Evolutionary conservation across 139 green algal species (phyloP).

Genomic region (Deuterostichococcus epilithicus): DNA sequence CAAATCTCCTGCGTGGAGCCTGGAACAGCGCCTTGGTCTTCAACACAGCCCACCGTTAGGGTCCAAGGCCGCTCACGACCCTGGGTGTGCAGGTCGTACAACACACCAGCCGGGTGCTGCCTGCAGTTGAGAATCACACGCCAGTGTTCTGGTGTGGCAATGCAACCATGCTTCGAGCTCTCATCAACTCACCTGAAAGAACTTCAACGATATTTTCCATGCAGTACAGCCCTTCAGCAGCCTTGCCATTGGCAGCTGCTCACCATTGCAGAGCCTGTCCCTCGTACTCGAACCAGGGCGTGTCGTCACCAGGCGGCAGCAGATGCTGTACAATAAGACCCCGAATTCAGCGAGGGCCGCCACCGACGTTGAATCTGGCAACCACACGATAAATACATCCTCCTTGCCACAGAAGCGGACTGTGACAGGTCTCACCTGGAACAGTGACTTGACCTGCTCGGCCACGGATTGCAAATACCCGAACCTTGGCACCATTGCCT

Average conservation of each 20-base stretch:
- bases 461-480: constrained; percentile 42
- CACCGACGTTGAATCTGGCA: too few relatives aligned
- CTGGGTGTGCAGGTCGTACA: constrained; percentile 44
- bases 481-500: constrained; percentile 37
- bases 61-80: constrained; percentile 20
- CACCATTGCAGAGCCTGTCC: constrained; percentile 53
- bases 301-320: constrained; percentile 28
- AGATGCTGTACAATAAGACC: constrained; percentile 43
- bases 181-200: too few relatives aligned
- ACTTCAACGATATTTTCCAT: too few relatives aligned
- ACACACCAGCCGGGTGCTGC: constrained; percentile 41
- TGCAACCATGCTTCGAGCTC: not conserved
- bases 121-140: constrained; percentile 13
- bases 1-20: not conserved
- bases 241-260: not conserved
- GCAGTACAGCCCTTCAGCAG: too few relatives aligned
- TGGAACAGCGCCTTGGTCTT: not conserved
- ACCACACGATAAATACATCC: too few relatives aligned
- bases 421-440: constrained; percentile 21
- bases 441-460: constrained; percentile 17
- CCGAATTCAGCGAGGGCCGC: too few relatives aligned
- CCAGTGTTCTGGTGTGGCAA: not conserved
- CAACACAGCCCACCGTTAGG: constrained; percentile 11
- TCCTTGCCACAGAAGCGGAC: not conserved
- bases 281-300: constrained; percentile 50